These are phyloP conservation scores for Hapsidospora chrysogenum DNA, from an alignment of 495 filamentous ascomycete species.

Conservation along the genomic window DNA sequence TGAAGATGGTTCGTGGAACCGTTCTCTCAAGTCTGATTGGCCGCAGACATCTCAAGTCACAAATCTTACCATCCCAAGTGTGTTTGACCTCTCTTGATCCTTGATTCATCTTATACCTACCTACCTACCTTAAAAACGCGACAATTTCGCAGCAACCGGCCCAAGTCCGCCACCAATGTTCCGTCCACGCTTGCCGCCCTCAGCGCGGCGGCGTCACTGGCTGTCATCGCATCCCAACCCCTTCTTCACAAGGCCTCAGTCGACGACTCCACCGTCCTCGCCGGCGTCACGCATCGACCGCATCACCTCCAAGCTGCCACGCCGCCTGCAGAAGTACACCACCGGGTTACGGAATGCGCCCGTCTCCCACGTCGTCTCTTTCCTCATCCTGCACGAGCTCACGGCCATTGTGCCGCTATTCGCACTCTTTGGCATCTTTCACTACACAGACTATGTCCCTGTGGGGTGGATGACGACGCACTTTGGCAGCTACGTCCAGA, in stretches of 20 bases:
- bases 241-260: no score
- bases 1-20: no score
- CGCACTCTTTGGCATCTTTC: slow-evolving; percentile 58
- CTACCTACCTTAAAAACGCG: no score
- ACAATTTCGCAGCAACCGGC: no score
- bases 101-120: no score
- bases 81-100: no score
- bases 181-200: not conserved
- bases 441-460: slow-evolving; percentile 53
- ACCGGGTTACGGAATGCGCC: slow-evolving; percentile 55
- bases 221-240: no score
- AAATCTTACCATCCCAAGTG: no score
- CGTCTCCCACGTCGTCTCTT: slow-evolving; percentile 65
- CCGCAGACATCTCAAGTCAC: no score
- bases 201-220: not conserved
- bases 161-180: no score
- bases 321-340: slow-evolving; percentile 44
- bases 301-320: slow-evolving; percentile 42
- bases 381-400: slow-evolving; percentile 80
- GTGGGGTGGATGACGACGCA: slow-evolving; percentile 23
- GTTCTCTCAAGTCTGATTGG: no score
- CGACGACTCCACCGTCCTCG: no score
- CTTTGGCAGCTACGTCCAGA: slow-evolving; percentile 21
- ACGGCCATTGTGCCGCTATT: slow-evolving; percentile 72
- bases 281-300: slow-evolving; percentile 27